Evolutionary conservation across 2,329 filamentous ascomycete genomes (phyloP).

Genomic region (Leptographium lundbergii): DNA sequence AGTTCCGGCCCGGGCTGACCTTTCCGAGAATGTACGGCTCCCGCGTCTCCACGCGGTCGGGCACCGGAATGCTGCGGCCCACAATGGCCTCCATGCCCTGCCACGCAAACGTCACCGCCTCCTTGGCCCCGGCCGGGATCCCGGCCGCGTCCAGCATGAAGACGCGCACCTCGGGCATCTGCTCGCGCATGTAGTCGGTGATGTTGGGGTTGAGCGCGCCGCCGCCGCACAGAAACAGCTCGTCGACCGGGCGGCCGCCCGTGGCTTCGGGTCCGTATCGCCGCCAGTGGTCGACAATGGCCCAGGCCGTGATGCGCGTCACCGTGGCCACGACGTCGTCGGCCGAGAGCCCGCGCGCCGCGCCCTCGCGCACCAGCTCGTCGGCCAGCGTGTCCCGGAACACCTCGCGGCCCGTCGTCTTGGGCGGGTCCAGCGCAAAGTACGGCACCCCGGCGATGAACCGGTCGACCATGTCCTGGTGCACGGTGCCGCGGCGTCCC

Average conservation of each 20-base stretch:
- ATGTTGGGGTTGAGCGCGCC: conserved; percentile 48
- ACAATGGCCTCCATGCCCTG: conserved; percentile 47
- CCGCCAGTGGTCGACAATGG: conserved; percentile 36
- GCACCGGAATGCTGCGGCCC: conserved; percentile 40
- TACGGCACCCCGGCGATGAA: conserved; percentile 36
- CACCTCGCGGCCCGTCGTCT: conserved; percentile 46
- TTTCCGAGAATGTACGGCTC: conserved; percentile 40
- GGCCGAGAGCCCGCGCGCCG: conserved; percentile 28
- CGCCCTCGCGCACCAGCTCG: conserved; percentile 34
- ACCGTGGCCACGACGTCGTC: conserved; percentile 45
- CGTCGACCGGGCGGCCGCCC: conserved; percentile 21
- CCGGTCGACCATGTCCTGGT: conserved; percentile 37
- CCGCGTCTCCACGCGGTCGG: conserved; percentile 37
- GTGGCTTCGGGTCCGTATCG: conserved; percentile 31
- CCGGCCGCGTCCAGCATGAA: conserved; percentile 44
- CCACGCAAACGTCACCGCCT: conserved; percentile 47
- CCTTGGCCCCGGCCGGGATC: conserved; percentile 43
- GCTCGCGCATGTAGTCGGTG: conserved; percentile 33
- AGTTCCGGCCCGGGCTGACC: conserved; percentile 40
- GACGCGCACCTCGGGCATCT: conserved; percentile 35
- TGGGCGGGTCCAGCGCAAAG: conserved; percentile 36
- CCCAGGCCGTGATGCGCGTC: conserved; percentile 45
- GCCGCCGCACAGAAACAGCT: conserved; percentile 50
- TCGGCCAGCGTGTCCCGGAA: conserved; percentile 41
- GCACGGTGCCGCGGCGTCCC: conserved; percentile 33